These are phyloP conservation scores for Ophiostoma sp. DNA, from an alignment of 2,329 filamentous ascomycete genomes.

Conservation along the genomic window DNA sequence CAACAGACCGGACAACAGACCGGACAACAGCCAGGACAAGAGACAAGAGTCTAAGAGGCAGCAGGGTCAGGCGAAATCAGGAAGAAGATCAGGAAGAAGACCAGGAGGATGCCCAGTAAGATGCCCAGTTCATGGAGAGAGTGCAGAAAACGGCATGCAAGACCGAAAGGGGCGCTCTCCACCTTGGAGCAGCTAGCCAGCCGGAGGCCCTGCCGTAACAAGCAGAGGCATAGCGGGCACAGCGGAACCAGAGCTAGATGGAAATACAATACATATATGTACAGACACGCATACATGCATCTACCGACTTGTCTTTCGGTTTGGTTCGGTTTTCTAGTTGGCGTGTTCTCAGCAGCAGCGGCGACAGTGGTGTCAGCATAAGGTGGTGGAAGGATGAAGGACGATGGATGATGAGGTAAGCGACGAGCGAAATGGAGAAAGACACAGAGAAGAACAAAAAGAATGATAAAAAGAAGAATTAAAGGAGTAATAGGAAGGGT, in stretches of 20 bases:
- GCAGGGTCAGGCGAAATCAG: background rate
- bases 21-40: background rate
- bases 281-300: background rate
- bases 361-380: background rate
- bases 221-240: constrained; percentile 3
- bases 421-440: constrained; percentile 10
- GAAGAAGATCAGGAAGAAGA: background rate
- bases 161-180: constrained; percentile 1
- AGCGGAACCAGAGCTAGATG: background rate
- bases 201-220: constrained; percentile 14
- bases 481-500: no score
- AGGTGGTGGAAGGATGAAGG: background rate
- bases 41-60: no score
- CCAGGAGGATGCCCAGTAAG: background rate
- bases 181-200: constrained; percentile 9
- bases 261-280: background rate
- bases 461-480: no score
- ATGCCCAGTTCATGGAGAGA: no score
- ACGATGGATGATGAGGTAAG: background rate
- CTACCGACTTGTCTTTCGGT: constrained; percentile 8
- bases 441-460: no score
- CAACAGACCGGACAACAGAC: background rate
- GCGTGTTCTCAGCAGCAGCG: background rate
- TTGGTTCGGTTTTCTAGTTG: background rate
- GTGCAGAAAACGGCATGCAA: background rate